These are phyloP conservation scores for Verruconis gallopava DNA, from an alignment of 2,329 filamentous ascomycete genomes.

Conservation along the genomic window DNA sequence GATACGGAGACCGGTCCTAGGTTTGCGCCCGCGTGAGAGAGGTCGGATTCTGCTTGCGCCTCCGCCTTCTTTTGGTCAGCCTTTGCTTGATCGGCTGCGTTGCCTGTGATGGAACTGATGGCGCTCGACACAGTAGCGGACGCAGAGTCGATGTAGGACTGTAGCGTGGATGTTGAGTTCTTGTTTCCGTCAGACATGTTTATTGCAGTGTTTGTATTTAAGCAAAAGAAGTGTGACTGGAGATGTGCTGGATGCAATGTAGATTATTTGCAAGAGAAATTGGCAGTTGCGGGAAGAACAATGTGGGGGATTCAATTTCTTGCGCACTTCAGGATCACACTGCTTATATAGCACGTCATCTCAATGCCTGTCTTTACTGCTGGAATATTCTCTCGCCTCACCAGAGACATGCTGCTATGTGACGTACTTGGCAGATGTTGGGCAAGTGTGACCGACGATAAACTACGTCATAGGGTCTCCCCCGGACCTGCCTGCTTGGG, in stretches of 20 bases:
- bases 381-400: too few species aligned
- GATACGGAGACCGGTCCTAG: conserved; percentile 60
- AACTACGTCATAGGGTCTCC: too few species aligned
- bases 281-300: too few species aligned
- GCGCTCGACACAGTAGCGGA: conserved; percentile 59
- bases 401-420: too few species aligned
- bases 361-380: too few species aligned
- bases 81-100: conserved; percentile 47
- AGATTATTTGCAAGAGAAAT: background rate
- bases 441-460: too few species aligned
- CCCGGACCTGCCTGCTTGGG: too few species aligned
- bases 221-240: background rate
- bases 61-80: conserved; percentile 52
- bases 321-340: too few species aligned
- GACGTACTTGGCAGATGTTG: too few species aligned
- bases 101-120: conserved; percentile 62
- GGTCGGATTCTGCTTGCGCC: conserved; percentile 54
- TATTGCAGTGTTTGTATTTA: conserved; percentile 2
- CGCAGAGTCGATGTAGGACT: conserved; percentile 53
- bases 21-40: conserved; percentile 63
- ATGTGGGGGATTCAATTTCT: too few species aligned
- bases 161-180: conserved; percentile 53
- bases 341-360: too few species aligned
- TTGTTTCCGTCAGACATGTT: conserved; percentile 41
- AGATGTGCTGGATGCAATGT: background rate